Evolutionary conservation across 768 basidiomycete genomes (phyloP), one percentile per base, ranked within the genome.

Genomic region (Neoboletus magnificus): DNA sequence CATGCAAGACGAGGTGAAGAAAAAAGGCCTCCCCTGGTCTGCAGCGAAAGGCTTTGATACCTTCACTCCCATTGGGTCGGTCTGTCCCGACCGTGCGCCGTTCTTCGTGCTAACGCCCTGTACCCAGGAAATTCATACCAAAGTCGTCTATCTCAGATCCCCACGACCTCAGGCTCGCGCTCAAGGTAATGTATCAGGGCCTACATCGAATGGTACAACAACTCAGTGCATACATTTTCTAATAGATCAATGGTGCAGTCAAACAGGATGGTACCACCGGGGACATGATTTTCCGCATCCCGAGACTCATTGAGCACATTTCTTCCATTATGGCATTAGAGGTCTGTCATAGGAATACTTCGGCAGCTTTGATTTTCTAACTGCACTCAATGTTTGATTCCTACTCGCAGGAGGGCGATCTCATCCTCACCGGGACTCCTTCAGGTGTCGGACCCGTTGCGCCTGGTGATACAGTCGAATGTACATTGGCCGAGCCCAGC

Each of bases 291-390:
- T 96, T 95, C 77, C 80, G 79, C 30, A 93, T 98, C 36, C 93
- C 94, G 1, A 79, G 83, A 22, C 79, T 98, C 48, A 88, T 98
- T 59, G 84, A 89, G 60, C 94, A 96, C 66, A 80, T 96, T 52
- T 96, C 94, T 2, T 90, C 92, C 5, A 95, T 99, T 72, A 97
- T 98, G 94, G 87, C 88, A 0, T 80, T 99, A n/a, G 93, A 97
- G 80, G 94, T 89, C 16, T 45, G 76, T 64, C 49, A 2, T 40
- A 4, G 5, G 12, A 43, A 5, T 30, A 7, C 22, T 50, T 40
- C 9, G 47, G 29, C 7, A 10, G 15, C 8, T 25, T n/a, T 30
- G 13, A 48, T 27, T 50, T 39, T 16, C 43, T 51, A 25, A 53
- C 23, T 15, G 2, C 15, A 23, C 32, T 18, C 23, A 16, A 22